These are phyloP conservation scores for Blastobotrys robertii DNA, from an alignment of 805 yeast species.

Conservation along the genomic window DNA sequence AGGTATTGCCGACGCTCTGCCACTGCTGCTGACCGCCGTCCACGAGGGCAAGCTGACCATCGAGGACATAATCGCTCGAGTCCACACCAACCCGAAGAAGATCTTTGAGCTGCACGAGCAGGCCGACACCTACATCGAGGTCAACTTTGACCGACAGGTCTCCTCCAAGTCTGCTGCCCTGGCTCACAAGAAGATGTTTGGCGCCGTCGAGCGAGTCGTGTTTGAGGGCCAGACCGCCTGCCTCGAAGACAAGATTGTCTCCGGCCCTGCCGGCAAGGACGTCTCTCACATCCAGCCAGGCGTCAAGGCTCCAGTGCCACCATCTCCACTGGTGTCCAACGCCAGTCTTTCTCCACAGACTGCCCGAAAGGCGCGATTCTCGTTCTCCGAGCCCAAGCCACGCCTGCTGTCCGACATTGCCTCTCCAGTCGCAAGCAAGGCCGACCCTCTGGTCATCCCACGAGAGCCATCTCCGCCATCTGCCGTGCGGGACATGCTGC, in stretches of 20 bases:
- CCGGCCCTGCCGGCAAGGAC: conserved; percentile 54
- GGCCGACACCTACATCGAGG: conserved; percentile 60
- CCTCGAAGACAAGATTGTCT: conserved; percentile 66
- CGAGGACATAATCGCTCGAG: conserved; percentile 58
- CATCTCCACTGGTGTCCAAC: conserved; percentile 1
- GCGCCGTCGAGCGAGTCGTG: conserved; percentile 83
- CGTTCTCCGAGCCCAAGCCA: conserved; percentile 14
- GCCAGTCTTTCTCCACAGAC: too few species aligned
- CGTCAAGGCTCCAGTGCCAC: conserved; percentile 22
- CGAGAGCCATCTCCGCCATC: conserved; percentile 41
- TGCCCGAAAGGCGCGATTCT: conserved; percentile 7
- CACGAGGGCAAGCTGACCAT: conserved; percentile 60
- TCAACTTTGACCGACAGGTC: conserved; percentile 65
- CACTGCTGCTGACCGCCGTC: conserved; percentile 74
- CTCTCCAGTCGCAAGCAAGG: conserved; percentile 26
- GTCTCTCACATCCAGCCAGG: conserved; percentile 22
- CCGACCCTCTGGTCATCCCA: conserved; percentile 19
- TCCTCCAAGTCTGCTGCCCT: conserved; percentile 35
- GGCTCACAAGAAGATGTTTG: conserved; percentile 43
- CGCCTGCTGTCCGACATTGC: conserved; percentile 18
- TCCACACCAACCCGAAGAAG: conserved; percentile 72
- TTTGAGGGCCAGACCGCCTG: conserved; percentile 71
- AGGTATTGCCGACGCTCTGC: conserved; percentile 73
- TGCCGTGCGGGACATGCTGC: conserved; percentile 66
- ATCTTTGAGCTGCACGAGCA: conserved; percentile 80